phyloP scores from a whole-genome alignment of 2,329 filamentous ascomycete genomes.

The Microdochium bolleyi region DNA sequence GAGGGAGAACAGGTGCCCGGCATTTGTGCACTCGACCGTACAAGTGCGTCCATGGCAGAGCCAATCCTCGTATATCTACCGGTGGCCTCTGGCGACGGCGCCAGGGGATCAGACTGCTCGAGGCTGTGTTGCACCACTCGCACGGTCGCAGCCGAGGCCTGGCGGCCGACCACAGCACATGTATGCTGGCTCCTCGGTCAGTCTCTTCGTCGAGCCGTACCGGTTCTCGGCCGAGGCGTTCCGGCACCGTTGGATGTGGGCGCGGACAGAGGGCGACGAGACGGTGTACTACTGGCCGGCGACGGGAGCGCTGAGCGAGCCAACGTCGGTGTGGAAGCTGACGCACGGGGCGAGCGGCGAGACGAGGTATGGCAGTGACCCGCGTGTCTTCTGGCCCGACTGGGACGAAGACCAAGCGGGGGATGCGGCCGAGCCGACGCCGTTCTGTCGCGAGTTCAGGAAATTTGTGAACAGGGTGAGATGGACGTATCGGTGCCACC shows the following conservation, averaged over 20 bases:
- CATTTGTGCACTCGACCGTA: too few relatives aligned
- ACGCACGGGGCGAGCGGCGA: neutral
- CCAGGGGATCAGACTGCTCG: neutral
- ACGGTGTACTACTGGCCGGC: neutral
- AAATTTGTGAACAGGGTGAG: too few relatives aligned
- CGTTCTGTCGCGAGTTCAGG: too few relatives aligned
- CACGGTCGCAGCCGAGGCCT: neutral
- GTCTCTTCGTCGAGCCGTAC: neutral
- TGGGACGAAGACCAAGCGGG: neutral
- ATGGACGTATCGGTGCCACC: too few relatives aligned
- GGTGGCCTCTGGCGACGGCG: too few relatives aligned
- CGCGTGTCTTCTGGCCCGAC: neutral
- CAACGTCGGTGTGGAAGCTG: neutral
- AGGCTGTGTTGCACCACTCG: neutral
- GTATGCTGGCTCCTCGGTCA: neutral
- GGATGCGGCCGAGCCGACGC: neutral
- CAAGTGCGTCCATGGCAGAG: too few relatives aligned
- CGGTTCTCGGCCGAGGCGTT: neutral
- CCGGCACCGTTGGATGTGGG: neutral
- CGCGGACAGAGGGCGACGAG: neutral
- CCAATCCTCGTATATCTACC: too few relatives aligned
- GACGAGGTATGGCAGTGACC: neutral
- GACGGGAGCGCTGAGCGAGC: neutral
- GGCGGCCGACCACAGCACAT: neutral
- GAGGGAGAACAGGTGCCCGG: neutral